Percentiles rank a stretch among this genome's conserved stretches.
These are phyloP conservation scores for Linanthus parryae DNA, from an alignment of 148 eudicot species.

Conservation along the genomic window DNA sequence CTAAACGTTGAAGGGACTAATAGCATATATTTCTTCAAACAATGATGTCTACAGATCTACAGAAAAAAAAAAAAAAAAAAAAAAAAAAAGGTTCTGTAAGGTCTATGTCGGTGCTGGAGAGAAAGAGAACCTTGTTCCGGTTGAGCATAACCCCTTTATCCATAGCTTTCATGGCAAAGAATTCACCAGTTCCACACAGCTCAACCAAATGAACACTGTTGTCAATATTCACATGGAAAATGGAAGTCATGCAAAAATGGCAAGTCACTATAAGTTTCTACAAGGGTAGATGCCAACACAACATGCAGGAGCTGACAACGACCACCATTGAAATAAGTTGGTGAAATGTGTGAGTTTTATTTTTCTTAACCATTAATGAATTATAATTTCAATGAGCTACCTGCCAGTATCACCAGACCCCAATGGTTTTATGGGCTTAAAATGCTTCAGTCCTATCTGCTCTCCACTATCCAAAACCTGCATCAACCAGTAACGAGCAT, in stretches of 20 bases:
- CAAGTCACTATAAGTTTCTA: too few relatives aligned
- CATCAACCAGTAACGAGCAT: too few relatives aligned
- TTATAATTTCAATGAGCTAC: conserved; percentile 21
- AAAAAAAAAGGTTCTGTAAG: too few relatives aligned
- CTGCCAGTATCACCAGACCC: conserved; percentile 97
- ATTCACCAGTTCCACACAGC: conserved; percentile 66
- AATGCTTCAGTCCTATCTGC: conserved; percentile 76
- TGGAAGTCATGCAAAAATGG: not conserved
- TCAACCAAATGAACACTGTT: conserved; percentile 97
- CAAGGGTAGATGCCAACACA: too few relatives aligned
- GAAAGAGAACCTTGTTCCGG: conserved; percentile 94
- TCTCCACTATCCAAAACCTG: conserved; percentile 83
- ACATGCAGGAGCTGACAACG: not conserved
- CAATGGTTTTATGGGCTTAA: conserved; percentile 80
- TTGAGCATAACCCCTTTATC: conserved; percentile 88
- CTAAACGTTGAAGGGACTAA: too few relatives aligned
- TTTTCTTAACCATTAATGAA: too few relatives aligned
- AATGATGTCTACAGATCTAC: too few relatives aligned
- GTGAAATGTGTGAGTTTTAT: too few relatives aligned
- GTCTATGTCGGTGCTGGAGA: too few relatives aligned
- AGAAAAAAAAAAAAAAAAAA: too few relatives aligned
- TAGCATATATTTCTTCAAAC: too few relatives aligned
- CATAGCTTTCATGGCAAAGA: conserved; percentile 97
- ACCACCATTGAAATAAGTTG: not conserved
- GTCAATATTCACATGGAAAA: not conserved